Base-by-base conservation (phyloP, 495 filamentous ascomycete species). In the Friedmanniomyces simplex region DNA sequence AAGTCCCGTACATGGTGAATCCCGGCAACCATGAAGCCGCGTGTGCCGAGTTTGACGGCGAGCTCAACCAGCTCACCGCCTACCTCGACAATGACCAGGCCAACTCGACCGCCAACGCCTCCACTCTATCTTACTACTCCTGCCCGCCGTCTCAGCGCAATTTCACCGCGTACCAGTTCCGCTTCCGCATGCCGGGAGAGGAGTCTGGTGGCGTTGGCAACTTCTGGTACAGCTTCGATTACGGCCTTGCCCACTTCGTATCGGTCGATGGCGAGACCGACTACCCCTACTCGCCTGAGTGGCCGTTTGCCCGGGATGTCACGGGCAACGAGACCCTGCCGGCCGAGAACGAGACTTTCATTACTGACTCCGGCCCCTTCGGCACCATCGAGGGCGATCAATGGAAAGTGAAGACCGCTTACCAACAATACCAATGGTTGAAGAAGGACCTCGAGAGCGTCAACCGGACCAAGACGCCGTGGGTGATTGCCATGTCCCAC, bases 401-500 rank as follows among this genome's bases (percentile, higher is more conserved):
- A 16, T 67, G 53, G 52, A 67, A 58, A 41, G 46, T 43, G 30
- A 71, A 69, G 50, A 71, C 69, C 55, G 64, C 71, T 36, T 79
- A 62, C 50, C 43, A 65, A 28, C 63, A 65, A 42, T 55, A 22
- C 34, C 21, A 65, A 13, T 65, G 59, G 59, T 55, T 65, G 4
- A 56, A 55, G 48, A 46, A 58, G 2, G 63, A 65, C 28, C 56
- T 65, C 1, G 63, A 49, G 7, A 42, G n/a, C 22, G 59, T 65
- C 39, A 55, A 65, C 55, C 54, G 59, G 14, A 66, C 63, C 14
- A 71, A 79, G 5, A 81, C 77, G 18, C 73, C 81, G 1, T 83
- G 81, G 81, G 55, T 83, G 0, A 66, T 85, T 8, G 74, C 79
- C 47, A 79, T 75, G 1, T 79, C 79, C 1, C 82, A 85, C 62